phyloP scores from a whole-genome alignment of 1,284 basidiomycete species.

The Paramarasmius palmivorus region DNA sequence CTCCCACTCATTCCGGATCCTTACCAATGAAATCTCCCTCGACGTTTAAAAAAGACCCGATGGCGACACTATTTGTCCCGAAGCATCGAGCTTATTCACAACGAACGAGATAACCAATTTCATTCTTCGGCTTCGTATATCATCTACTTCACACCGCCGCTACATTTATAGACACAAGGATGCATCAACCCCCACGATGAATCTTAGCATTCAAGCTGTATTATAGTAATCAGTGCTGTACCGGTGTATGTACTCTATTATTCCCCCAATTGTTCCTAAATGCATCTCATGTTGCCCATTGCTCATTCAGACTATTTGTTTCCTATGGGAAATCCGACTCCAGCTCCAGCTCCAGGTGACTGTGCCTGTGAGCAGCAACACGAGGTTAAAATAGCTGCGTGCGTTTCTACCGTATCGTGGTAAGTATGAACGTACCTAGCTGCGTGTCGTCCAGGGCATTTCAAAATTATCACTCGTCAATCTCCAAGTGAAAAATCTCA shows the following conservation, averaged over 20 bases:
- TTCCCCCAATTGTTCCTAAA: not conserved
- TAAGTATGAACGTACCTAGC: no score
- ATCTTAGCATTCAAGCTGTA: not conserved
- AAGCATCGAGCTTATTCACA: slow-evolving; percentile 71
- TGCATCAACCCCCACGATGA: not conserved
- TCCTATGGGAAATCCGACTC: no score
- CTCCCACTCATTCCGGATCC: slow-evolving; percentile 15
- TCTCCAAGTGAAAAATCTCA: no score
- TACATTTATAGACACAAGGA: not conserved
- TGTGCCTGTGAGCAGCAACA: no score
- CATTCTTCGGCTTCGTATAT: not conserved
- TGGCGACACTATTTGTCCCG: slow-evolving; percentile 71
- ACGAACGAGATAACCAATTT: slow-evolving; percentile 38
- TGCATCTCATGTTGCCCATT: not conserved
- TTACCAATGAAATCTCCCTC: slow-evolving; percentile 33
- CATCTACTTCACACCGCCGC: not conserved
- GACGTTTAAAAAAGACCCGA: slow-evolving; percentile 59
- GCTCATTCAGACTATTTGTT: no score
- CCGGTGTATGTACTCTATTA: not conserved
- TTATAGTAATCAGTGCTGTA: not conserved
- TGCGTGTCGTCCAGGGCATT: no score
- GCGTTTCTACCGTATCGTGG: no score
- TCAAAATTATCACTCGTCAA: no score
- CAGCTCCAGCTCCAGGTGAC: no score
- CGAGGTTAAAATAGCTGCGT: no score